Evolutionary conservation across 768 basidiomycete species (phyloP).

Genomic region (Piloderma croceum): DNA sequence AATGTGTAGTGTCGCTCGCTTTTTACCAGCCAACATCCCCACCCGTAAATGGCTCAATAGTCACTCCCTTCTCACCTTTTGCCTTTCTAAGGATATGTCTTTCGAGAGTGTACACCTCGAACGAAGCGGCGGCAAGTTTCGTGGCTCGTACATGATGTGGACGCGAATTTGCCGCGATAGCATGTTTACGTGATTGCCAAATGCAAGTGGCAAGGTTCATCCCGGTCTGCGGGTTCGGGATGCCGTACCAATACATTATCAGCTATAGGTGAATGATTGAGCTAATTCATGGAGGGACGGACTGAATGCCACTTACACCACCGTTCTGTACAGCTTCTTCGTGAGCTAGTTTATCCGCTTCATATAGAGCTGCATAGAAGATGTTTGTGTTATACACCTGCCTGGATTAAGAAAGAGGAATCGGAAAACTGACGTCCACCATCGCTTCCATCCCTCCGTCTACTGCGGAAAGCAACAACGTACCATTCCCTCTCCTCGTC

Average conservation of each 20-base stretch:
- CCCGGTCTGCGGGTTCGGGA: constrained; percentile 67
- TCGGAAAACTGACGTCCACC: constrained; percentile 44
- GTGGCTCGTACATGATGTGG: constrained; percentile 82
- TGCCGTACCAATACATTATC: constrained; percentile 92
- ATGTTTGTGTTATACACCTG: constrained; percentile 6
- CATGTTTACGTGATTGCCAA: constrained; percentile 87
- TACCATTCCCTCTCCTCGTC: constrained; percentile 87
- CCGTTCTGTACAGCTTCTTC: constrained; percentile 89
- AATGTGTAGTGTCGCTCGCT: too few relatives aligned
- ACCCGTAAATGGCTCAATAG: constrained; percentile 61
- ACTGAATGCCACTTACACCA: constrained; percentile 47
- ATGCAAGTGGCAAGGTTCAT: constrained; percentile 94
- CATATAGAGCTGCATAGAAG: constrained; percentile 63
- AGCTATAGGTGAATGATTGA: constrained; percentile 37
- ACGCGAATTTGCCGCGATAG: constrained; percentile 70
- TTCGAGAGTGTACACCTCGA: constrained; percentile 75
- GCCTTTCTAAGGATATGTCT: constrained; percentile 68
- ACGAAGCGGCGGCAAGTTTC: constrained; percentile 69
- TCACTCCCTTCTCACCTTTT: constrained; percentile 50
- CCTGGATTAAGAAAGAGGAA: constrained; percentile 2
- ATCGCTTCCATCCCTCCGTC: constrained; percentile 66
- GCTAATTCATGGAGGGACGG: neutral
- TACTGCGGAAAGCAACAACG: constrained; percentile 83
- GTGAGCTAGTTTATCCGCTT: constrained; percentile 82
- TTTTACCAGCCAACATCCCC: too few relatives aligned